Conservation (phyloP, 257 asterid genomes). For the Solanum pennellii region DNA sequence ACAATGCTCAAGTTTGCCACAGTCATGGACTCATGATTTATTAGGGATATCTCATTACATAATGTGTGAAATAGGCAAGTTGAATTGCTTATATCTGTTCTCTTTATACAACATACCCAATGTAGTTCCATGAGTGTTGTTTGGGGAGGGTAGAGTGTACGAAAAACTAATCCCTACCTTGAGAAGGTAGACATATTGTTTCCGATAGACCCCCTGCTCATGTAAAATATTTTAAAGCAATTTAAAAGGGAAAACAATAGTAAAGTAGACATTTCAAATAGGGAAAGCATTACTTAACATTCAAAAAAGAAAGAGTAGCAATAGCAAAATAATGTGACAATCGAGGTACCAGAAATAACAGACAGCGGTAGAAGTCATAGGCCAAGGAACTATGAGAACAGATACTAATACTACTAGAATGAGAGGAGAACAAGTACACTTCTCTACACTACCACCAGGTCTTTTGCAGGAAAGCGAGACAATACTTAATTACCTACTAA, state of each 20-base stretch:
- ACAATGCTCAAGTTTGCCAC: not conserved
- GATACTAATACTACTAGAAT: not conserved
- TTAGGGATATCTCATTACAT: not conserved
- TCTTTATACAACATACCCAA: not conserved
- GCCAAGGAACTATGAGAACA: not conserved
- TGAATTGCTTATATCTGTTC: not conserved
- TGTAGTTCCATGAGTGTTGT: no score
- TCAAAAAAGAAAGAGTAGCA: not conserved
- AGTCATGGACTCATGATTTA: not conserved
- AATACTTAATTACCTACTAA: not conserved
- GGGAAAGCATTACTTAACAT: not conserved
- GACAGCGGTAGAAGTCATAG: no score
- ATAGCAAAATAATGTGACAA: no score
- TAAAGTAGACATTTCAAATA: not conserved
- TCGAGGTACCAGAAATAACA: no score
- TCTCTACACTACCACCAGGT: not conserved
- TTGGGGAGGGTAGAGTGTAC: no score
- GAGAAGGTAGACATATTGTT: no score
- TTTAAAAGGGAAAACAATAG: no score
- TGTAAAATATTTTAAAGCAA: not conserved
- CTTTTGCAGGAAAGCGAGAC: not conserved
- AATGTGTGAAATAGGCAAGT: not conserved
- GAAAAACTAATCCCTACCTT: no score
- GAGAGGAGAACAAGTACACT: not conserved
- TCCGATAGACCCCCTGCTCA: not conserved